Base-by-base conservation (phyloP, 2,329 filamentous ascomycete species). In the Cadophora malorum region DNA sequence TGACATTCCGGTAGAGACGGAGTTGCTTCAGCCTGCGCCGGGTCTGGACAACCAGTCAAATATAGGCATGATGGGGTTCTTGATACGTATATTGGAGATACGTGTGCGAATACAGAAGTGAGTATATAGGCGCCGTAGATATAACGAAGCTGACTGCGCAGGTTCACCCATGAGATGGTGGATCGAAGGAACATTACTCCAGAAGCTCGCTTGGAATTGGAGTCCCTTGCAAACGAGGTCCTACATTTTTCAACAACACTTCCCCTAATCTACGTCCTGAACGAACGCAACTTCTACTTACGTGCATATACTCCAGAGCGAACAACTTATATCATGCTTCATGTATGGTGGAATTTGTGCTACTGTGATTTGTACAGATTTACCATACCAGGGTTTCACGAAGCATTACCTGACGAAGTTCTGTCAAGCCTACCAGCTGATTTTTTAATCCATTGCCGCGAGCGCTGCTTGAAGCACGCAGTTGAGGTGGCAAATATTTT, bases 41-140 rank as follows among this genome's bases (percentile, higher is more conserved):
- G 53, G 19, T 12, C 25, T 56, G 53, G 19, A 56, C 31, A 56
- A 56, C 31, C 28, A 56, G 16, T 56, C 53, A 35, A 38, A 35
- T 21, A 56, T 56, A 23, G 53, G 53, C 3, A 56, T 56, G 53
- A 56, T 56, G 53, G 53, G 53, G 7, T 56, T 56, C 16, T 21
- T 56, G 53, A 56, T 56, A 10, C 53, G 53, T 4, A 56, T 56
- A 35, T 56, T 56, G n/a, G 53, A 56, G n/a, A 56, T 38, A 56
- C 53, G 53, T n/a, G 53, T 56, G 21, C 53, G 53, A 8, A 56
- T 56, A 56, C 53, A 56, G 31, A 56, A 56, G 53, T 56, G 33
- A 7, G 53, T 56, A 35, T 7, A 2, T 3, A 21, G 10, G 31
- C 6, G 12, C 7, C 25, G 2, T 21, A n/a, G n/a, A 7, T 12